Percentiles rank a stretch among this genome's conserved stretches.
Evolutionary conservation across 768 basidiomycete species (phyloP).

Genomic region (Leccinum boreale): DNA sequence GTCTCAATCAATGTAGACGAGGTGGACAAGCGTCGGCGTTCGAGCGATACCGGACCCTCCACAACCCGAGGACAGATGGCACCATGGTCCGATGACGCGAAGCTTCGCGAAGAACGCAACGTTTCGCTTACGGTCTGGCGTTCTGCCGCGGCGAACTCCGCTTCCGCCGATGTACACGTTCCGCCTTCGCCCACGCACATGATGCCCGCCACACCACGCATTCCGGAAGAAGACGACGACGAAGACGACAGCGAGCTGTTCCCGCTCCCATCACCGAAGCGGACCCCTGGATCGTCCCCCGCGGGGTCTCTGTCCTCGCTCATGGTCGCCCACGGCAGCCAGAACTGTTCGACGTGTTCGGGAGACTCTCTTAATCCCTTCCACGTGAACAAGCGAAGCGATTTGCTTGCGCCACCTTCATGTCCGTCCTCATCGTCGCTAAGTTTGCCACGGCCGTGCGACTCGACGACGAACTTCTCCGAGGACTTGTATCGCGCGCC

Average conservation of each 20-base stretch:
- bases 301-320: constrained; percentile 29
- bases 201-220: constrained; percentile 19
- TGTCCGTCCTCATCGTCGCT: constrained; percentile 26
- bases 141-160: background rate
- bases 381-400: constrained; percentile 1
- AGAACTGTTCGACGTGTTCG: constrained; percentile 16
- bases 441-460: constrained; percentile 18
- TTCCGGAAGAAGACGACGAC: constrained; percentile 38
- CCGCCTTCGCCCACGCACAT: constrained; percentile 12
- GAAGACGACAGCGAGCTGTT: constrained; percentile 57
- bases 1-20: constrained; percentile 58
- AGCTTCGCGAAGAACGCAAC: background rate
- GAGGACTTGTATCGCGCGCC: constrained; percentile 9
- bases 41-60: constrained; percentile 32
- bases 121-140: background rate
- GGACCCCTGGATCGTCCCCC: constrained; percentile 45
- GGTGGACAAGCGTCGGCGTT: constrained; percentile 54
- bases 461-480: constrained; percentile 3
- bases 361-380: constrained; percentile 4
- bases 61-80: background rate
- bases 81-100: background rate
- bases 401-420: constrained; percentile 21
- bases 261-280: constrained; percentile 56
- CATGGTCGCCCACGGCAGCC: constrained; percentile 1
- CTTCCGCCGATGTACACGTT: constrained; percentile 1